Evolutionary conservation across 345 rosid species (phyloP).

Genomic region (Hibiscus trionum): DNA sequence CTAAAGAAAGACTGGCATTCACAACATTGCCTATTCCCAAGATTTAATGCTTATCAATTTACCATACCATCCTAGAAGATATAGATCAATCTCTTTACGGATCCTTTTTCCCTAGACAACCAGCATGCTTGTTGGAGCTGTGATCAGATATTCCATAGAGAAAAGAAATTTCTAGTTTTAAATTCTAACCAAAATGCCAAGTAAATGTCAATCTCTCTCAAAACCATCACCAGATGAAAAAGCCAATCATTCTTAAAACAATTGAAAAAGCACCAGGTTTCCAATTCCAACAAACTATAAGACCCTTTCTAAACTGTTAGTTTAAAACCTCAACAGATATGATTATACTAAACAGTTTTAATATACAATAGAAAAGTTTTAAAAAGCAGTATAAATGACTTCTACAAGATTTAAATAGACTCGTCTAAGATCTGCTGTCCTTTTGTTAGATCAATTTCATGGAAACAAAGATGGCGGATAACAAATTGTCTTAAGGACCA

Average conservation of each 20-base stretch:
- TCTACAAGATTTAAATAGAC: neutral
- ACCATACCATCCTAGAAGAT: neutral
- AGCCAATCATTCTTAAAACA: neutral
- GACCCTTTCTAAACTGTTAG: neutral
- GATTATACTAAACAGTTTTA: neutral
- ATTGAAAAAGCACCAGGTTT: slow-evolving; percentile 1
- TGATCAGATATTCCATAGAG: neutral
- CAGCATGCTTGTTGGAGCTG: neutral
- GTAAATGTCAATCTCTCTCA: neutral
- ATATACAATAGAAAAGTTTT: neutral
- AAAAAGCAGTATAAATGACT: neutral
- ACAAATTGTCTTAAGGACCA: neutral
- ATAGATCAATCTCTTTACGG: neutral
- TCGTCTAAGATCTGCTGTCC: neutral
- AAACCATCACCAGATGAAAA: neutral
- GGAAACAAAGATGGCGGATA: neutral
- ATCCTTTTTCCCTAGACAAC: neutral
- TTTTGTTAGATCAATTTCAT: neutral
- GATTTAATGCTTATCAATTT: neutral
- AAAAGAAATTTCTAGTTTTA: neutral
- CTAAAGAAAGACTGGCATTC: neutral
- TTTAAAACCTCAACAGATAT: neutral
- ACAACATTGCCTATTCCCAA: neutral
- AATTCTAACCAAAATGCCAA: neutral
- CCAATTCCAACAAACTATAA: neutral